Conservation (phyloP, 106 monocot species). For the Amphibolis antarctica region DNA sequence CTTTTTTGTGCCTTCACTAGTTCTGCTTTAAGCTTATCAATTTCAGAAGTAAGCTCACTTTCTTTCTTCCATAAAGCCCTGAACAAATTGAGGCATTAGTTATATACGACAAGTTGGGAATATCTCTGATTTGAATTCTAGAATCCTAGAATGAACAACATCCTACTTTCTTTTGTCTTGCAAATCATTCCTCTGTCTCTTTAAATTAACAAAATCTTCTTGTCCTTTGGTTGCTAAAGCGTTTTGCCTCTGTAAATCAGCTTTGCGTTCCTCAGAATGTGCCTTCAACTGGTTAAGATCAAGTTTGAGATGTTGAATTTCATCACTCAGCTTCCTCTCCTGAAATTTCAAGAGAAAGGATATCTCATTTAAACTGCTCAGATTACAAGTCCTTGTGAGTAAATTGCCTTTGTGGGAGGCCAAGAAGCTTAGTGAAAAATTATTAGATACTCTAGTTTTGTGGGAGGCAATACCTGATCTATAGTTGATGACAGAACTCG, state of each 20-base stretch:
- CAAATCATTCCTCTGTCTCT: constrained; percentile 60
- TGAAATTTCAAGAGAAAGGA: constrained; percentile 10
- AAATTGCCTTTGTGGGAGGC: too few species aligned
- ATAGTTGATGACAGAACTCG: constrained; percentile 64
- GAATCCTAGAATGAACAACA: neutral
- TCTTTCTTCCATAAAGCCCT: constrained; percentile 92
- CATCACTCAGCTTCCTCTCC: constrained; percentile 72
- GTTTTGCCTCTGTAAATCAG: constrained; percentile 36
- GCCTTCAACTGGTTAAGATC: constrained; percentile 39
- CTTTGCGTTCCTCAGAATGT: constrained; percentile 44
- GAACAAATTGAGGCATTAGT: constrained; percentile 3
- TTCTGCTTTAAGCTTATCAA: constrained; percentile 76
- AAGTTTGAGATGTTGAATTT: constrained; percentile 70
- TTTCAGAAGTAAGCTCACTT: constrained; percentile 64
- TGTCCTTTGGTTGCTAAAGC: constrained; percentile 33
- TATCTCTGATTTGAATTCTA: neutral
- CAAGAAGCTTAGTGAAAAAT: neutral
- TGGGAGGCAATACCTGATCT: constrained; percentile 51
- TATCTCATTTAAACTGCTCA: too few species aligned
- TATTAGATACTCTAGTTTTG: neutral
- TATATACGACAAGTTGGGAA: neutral
- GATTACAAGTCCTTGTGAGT: too few species aligned
- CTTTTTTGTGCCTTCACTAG: constrained; percentile 87
- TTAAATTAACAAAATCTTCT: constrained; percentile 50
- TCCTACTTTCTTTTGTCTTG: constrained; percentile 85